Conservation (phyloP, 2,329 filamentous ascomycete species). For the Mycosphaerella arachidis region DNA sequence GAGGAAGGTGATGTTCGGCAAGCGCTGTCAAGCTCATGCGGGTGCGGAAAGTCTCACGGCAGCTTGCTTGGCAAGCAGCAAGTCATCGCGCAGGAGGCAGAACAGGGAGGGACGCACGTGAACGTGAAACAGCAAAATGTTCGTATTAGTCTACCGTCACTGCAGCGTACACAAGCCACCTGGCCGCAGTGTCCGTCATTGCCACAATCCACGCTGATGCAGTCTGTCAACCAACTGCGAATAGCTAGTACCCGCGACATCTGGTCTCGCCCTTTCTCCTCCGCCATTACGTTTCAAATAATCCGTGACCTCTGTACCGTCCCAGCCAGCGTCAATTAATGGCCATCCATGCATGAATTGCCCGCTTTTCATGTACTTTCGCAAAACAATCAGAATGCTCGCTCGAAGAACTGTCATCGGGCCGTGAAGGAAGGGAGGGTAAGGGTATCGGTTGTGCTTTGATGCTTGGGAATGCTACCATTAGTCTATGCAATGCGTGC, state of each 20-base stretch:
- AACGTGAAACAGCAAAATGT: background rate
- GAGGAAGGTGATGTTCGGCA: background rate
- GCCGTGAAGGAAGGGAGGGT: conserved; percentile 16
- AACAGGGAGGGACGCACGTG: background rate
- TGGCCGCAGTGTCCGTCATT: background rate
- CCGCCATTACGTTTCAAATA: conserved; percentile 9
- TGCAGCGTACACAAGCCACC: conserved; percentile 1
- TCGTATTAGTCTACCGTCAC: conserved; percentile 2
- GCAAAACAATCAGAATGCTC: conserved; percentile 14
- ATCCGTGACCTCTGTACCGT: conserved; percentile 3
- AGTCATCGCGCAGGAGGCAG: background rate
- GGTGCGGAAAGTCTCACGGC: background rate
- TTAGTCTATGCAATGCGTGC: conserved; percentile 34
- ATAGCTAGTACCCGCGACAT: conserved; percentile 3
- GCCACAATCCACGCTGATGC: background rate
- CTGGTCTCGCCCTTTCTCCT: conserved; percentile 4
- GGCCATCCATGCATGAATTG: conserved; percentile 14
- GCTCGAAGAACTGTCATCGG: conserved; percentile 17
- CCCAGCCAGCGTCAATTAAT: conserved; percentile 7
- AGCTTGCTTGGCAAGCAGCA: background rate
- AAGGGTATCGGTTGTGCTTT: conserved; percentile 16
- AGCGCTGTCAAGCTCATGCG: background rate
- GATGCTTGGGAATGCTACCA: conserved; percentile 25
- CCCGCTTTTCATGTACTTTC: conserved; percentile 8
- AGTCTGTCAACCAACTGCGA: conserved; percentile 6